phyloP scores from a whole-genome alignment of 2,329 filamentous ascomycete species.

The Colletotrichum gigasporum region DNA sequence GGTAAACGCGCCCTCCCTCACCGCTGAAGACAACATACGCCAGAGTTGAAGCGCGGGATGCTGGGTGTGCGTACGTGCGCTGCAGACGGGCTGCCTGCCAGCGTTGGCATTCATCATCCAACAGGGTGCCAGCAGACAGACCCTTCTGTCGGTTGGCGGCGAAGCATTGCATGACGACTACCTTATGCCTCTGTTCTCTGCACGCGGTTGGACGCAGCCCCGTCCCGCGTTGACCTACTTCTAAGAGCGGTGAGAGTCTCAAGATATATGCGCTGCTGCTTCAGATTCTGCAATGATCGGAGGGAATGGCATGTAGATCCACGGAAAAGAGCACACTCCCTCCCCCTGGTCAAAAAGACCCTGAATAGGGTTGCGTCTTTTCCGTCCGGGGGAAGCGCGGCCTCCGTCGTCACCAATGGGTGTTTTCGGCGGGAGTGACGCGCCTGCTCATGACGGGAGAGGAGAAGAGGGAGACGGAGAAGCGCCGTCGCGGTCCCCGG shows the following conservation, averaged over 20 bases:
- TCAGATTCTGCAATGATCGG: background rate
- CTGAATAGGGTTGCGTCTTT: background rate
- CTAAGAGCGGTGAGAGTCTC: slow-evolving; percentile 1
- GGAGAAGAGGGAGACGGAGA: too few species aligned
- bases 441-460: background rate
- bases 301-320: background rate
- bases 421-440: background rate
- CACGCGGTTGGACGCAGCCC: background rate
- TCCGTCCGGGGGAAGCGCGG: background rate
- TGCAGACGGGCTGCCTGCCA: background rate
- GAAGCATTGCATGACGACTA: background rate
- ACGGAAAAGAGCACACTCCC: background rate
- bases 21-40: too few species aligned
- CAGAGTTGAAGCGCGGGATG: too few species aligned
- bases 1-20: slow-evolving; percentile 8
- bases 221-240: background rate
- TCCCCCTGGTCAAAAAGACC: background rate
- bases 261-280: background rate
- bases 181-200: background rate
- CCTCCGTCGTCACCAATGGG: background rate
- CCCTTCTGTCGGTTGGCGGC: background rate
- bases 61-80: background rate
- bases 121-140: background rate
- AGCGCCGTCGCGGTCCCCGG: too few species aligned
- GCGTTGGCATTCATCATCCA: background rate